Percentiles rank a stretch among this genome's conserved stretches.
Conservation (phyloP, 441 rosid species). For the Arabidopsis lyrata region DNA sequence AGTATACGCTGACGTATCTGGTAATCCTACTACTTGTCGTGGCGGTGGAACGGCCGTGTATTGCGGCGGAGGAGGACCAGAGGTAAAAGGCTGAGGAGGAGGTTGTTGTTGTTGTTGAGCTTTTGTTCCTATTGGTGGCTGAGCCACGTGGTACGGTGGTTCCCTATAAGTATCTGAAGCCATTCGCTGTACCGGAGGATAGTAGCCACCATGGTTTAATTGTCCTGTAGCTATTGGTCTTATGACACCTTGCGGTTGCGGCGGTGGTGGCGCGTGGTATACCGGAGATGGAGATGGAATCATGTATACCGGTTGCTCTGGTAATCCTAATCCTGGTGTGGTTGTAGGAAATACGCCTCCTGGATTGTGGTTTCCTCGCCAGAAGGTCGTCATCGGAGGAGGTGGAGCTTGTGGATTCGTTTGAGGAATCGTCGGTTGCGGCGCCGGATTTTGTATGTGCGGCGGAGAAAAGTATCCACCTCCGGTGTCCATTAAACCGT, state of each 20-base stretch:
- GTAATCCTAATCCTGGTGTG: slow-evolving; percentile 46
- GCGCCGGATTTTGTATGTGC: slow-evolving; percentile 52
- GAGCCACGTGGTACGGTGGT: slow-evolving; percentile 59
- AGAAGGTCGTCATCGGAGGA: slow-evolving; percentile 56
- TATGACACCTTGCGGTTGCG: slow-evolving; percentile 44
- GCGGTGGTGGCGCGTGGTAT: slow-evolving; percentile 58
- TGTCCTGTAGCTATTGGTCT: slow-evolving; percentile 58
- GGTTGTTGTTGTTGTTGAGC: slow-evolving; percentile 36
- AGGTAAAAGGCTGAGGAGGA: slow-evolving; percentile 43
- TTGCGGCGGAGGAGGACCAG: slow-evolving; percentile 40
- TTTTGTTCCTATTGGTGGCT: slow-evolving; percentile 44
- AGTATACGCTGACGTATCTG: slow-evolving; percentile 53
- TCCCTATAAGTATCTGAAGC: slow-evolving; percentile 70
- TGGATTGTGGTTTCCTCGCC: slow-evolving; percentile 67
- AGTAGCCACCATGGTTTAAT: slow-evolving; percentile 69
- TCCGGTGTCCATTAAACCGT: slow-evolving; percentile 44
- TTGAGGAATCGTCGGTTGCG: slow-evolving; percentile 43
- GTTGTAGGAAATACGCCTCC: slow-evolving; percentile 53
- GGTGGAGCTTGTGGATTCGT: slow-evolving; percentile 43
- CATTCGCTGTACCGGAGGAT: slow-evolving; percentile 61
- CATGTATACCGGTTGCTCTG: slow-evolving; percentile 72
- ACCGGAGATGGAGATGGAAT: slow-evolving; percentile 54
- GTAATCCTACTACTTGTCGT: slow-evolving; percentile 51
- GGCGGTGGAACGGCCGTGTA: slow-evolving; percentile 48
- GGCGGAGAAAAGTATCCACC: slow-evolving; percentile 57